A percentile compares a stretch with the other conserved stretches of the same genome.
Evolutionary conservation across 2,329 filamentous ascomycete genomes (phyloP).

Genomic region (Zalaria sp.): DNA sequence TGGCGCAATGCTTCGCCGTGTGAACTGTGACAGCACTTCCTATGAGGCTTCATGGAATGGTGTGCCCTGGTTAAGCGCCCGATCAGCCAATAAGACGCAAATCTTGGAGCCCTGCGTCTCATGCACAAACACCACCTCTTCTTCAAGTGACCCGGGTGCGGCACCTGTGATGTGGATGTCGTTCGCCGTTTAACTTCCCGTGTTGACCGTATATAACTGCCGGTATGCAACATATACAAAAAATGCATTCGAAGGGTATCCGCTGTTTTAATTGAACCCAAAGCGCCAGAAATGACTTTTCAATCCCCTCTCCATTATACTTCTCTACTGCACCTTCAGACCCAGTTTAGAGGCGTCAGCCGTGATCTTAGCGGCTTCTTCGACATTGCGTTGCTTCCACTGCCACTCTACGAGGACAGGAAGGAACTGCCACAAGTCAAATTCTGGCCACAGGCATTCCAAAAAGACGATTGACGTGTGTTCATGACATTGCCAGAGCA

Average conservation of each 20-base stretch:
- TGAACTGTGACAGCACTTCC: too few species aligned
- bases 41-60: too few species aligned
- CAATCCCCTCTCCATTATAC: background rate
- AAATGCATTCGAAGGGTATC: background rate
- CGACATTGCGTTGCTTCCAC: slow-evolving; percentile 37
- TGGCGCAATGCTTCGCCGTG: too few species aligned
- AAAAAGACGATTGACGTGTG: slow-evolving; percentile 87
- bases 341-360: background rate
- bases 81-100: too few species aligned
- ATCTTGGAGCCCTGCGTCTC: too few species aligned
- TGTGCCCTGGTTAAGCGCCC: too few species aligned
- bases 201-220: too few species aligned
- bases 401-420: slow-evolving; percentile 89
- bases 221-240: too few species aligned
- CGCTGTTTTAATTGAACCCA: background rate
- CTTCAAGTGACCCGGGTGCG: too few species aligned
- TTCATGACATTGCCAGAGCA: slow-evolving; percentile 97
- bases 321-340: slow-evolving; percentile 1
- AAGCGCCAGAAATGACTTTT: background rate
- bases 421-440: slow-evolving; percentile 84
- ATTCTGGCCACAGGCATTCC: slow-evolving; percentile 88
- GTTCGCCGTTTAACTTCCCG: too few species aligned
- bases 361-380: slow-evolving; percentile 12
- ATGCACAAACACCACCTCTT: too few species aligned
- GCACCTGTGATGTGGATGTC: too few species aligned